Evolutionary conservation across 1,284 basidiomycete genomes (phyloP), one percentile per base, ranked within the genome.

Genomic region (Ceratobasidium sp.): DNA sequence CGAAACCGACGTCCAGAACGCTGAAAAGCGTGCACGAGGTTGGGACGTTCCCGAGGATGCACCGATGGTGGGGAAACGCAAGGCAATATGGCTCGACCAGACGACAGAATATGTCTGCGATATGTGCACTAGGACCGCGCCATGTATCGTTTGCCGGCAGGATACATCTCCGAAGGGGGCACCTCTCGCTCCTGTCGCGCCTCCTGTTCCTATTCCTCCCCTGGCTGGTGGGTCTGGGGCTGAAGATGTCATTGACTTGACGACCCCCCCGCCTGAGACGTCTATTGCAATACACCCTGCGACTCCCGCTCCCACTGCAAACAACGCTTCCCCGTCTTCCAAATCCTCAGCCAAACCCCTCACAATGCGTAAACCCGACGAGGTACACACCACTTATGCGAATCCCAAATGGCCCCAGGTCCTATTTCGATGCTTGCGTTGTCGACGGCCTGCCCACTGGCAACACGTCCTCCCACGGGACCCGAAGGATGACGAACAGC

Each of bases 381-480:
- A 73, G 14, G 61, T 69, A 24, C 58, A 43, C 43, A 76, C 79
- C 7, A 54, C 51, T 4, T 73, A 75, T 31, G 46, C 48, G 0
- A 64, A 74, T 8, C 76, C 76, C 1, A 39, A 43, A 16, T 14
- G 46, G 37, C 61, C 58, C 13, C 69, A 73, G 76, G 85, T 93
- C 5, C 82, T 94, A 31, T 96, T 94, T 81, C 88, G 94, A 41
- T 96, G 94, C 81, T 81, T 88, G 63, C 87, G 89, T 19, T 96
- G 94, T 84, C 92, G 90, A 78, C 89, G 93, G 59, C 84, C 90
- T 4, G 88, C 89, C 11, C 94, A 96, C 81, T 96, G 96, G 81
- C 83, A 84, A 37, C 93, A 95, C 81, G 82, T 94, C 59, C 85
- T 87, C 6, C 74, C 81, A n/a, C 88, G 88, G n/a, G 81, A 80